Percentiles rank a stretch among this genome's conserved stretches.
These are phyloP conservation scores for Amanita subjunquillea DNA, from an alignment of 768 basidiomycete genomes.

Conservation along the genomic window DNA sequence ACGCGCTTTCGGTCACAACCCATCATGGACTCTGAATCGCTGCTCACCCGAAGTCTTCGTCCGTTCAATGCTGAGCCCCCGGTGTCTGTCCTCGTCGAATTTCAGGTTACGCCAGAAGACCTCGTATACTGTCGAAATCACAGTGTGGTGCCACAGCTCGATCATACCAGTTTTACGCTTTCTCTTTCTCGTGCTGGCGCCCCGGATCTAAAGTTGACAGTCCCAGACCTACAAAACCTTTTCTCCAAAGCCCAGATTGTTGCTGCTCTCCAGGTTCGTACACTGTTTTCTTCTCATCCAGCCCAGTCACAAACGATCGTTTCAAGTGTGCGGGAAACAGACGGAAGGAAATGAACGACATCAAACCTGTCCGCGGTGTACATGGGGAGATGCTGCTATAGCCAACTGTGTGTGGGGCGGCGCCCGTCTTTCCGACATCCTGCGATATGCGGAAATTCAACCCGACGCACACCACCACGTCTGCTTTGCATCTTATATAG, in stretches of 20 bases:
- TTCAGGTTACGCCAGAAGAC: constrained; percentile 48
- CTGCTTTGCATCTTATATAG: constrained; percentile 51
- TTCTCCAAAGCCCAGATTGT: constrained; percentile 34
- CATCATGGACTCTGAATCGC: constrained; percentile 30
- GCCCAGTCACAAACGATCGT: neutral
- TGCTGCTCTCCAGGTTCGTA: constrained; percentile 45
- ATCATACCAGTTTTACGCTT: constrained; percentile 32
- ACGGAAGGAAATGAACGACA: constrained; percentile 30
- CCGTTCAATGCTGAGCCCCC: constrained; percentile 69
- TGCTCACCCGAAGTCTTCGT: constrained; percentile 31
- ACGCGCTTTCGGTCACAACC: neutral
- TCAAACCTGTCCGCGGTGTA: constrained; percentile 48
- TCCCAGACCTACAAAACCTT: constrained; percentile 26
- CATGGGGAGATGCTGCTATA: constrained; percentile 61
- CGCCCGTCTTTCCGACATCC: constrained; percentile 43
- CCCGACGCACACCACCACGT: constrained; percentile 32
- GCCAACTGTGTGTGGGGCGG: constrained; percentile 64
- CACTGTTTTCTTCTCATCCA: neutral
- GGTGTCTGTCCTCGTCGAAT: constrained; percentile 43
- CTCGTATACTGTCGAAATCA: constrained; percentile 70
- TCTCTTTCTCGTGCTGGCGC: constrained; percentile 25
- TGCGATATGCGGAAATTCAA: constrained; percentile 32
- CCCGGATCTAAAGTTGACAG: constrained; percentile 21
- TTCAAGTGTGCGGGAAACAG: constrained; percentile 57
- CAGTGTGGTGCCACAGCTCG: constrained; percentile 44